Base-by-base conservation (phyloP, 2,329 filamentous ascomycete genomes). In the Sporothrix sp. region DNA sequence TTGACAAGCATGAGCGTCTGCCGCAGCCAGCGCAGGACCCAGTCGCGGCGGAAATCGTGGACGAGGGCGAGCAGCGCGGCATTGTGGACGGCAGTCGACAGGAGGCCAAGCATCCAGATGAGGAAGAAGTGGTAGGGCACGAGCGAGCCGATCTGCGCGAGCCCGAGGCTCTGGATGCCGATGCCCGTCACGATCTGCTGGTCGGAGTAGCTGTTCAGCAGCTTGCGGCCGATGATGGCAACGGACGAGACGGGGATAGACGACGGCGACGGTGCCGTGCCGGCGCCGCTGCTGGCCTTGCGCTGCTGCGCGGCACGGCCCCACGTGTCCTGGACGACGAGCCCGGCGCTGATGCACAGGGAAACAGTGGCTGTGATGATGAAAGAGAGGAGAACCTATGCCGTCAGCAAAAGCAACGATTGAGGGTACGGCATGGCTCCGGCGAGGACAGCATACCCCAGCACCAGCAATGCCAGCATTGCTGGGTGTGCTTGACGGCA, bases 121-220 rank as follows among this genome's bases (percentile, higher is more conserved):
- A 84, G 73, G 67, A 84, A 84, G 67, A 85, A 84, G 64, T 85
- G 81, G 61, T 85, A 85, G 0, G 79, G 74, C 0, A 81, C 72
- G 61, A 85, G 73, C 5, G 68, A 68, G 40, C 72, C 65, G 60
- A 77, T 74, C 59, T 80, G 79, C 4, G 75, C 75, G 1, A 85
- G 71, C 0, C 76, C 82, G 21, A 85, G 71, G 51, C 70, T 71
- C 61, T 85, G 81, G 51, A 85, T 77, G n/a, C 77, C 80, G 61
- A 85, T 84, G 36, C 82, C 81, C 16, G 79, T 81, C 50, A 85
- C 68, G 62, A 85, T 79, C 63, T 85, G 81, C 60, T 84, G 81
- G 64, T 85, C 81, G 16, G 75, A 79, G 66, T 83, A 79, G 54
- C 77, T 73, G 60, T 75, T 77, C 44, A 85, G 74, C 2, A 85